Evolutionary conservation across 2,329 filamentous ascomycete genomes (phyloP).

Genomic region (Arachnomyces sp.): DNA sequence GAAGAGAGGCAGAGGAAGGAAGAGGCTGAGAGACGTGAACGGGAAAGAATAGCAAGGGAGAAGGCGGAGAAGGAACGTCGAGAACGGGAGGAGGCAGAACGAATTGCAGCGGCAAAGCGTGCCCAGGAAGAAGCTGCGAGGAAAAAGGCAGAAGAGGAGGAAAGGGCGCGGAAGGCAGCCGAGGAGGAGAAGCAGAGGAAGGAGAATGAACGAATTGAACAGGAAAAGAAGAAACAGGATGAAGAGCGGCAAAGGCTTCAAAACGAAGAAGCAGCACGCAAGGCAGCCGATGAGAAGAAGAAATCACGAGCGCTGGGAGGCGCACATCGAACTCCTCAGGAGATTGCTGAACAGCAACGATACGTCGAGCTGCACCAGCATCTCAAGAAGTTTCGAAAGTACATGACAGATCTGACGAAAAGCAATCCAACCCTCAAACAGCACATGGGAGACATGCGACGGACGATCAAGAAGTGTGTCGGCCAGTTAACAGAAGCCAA

Average conservation of each 20-base stretch:
- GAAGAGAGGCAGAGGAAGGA: conserved; percentile 28
- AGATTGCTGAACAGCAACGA: conserved; percentile 37
- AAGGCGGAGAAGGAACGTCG: conserved; percentile 22
- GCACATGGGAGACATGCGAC: conserved; percentile 61
- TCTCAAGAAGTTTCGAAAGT: conserved; percentile 53
- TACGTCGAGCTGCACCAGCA: conserved; percentile 56
- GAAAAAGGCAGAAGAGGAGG: conserved; percentile 39
- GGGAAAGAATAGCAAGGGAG: conserved; percentile 26
- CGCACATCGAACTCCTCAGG: conserved; percentile 23
- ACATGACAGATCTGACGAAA: conserved; percentile 48
- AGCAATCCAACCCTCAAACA: conserved; percentile 52
- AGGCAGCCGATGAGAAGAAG: conserved; percentile 20
- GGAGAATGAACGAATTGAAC: conserved; percentile 25
- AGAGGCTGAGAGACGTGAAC: conserved; percentile 28
- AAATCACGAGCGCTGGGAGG: conserved; percentile 23
- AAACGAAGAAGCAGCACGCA: conserved; percentile 21
- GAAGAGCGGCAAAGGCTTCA: conserved; percentile 22
- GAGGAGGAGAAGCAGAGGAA: conserved; percentile 23
- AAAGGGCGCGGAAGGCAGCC: conserved; percentile 37
- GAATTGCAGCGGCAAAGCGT: conserved; percentile 21
- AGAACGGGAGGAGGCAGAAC: conserved; percentile 18
- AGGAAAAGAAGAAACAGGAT: conserved; percentile 26
- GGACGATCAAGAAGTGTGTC: conserved; percentile 61
- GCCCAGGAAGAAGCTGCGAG: conserved; percentile 41
- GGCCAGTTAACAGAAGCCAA: conserved; percentile 61